Evolutionary conservation across 371 early-diverging fungal genomes (phyloP).

Genomic region (Rhizopus microsporus): DNA sequence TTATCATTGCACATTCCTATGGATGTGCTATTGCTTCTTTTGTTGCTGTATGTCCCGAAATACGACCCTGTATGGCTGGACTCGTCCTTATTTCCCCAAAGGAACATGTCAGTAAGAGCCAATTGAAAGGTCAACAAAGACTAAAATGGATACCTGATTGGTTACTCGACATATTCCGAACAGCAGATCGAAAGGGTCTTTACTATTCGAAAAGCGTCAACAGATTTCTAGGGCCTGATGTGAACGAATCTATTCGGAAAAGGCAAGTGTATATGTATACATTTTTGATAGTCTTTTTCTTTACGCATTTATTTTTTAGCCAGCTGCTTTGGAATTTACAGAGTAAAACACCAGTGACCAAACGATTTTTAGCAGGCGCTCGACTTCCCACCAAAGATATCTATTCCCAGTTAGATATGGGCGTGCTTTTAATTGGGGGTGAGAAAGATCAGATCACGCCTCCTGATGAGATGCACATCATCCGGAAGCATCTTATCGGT

Average conservation of each 20-base stretch:
- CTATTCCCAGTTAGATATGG: constrained; percentile 54
- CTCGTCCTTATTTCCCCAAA: constrained; percentile 68
- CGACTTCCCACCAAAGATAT: constrained; percentile 45
- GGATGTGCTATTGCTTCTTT: constrained; percentile 65
- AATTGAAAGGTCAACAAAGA: constrained; percentile 35
- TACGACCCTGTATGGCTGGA: constrained; percentile 48
- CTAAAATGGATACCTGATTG: constrained; percentile 57
- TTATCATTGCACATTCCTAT: constrained; percentile 71
- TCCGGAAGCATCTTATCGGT: constrained; percentile 45
- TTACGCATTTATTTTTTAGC: constrained; percentile 14
- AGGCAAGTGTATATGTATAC: constrained; percentile 21
- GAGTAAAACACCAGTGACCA: constrained; percentile 57
- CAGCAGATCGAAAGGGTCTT: constrained; percentile 66
- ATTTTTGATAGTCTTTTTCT: not conserved
- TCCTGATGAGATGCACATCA: constrained; percentile 44
- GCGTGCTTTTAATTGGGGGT: constrained; percentile 63
- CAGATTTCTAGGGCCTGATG: constrained; percentile 54
- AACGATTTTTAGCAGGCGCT: constrained; percentile 54
- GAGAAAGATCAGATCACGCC: constrained; percentile 57
- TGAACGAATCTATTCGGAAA: constrained; percentile 43
- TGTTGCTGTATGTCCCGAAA: constrained; percentile 44
- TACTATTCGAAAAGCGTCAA: constrained; percentile 60
- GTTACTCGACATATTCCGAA: constrained; percentile 56
- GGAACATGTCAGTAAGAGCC: constrained; percentile 49
- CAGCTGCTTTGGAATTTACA: constrained; percentile 69